Evolutionary conservation across 176 grass and related monocot genomes (phyloP).

Genomic region (Cocos nucifera): DNA sequence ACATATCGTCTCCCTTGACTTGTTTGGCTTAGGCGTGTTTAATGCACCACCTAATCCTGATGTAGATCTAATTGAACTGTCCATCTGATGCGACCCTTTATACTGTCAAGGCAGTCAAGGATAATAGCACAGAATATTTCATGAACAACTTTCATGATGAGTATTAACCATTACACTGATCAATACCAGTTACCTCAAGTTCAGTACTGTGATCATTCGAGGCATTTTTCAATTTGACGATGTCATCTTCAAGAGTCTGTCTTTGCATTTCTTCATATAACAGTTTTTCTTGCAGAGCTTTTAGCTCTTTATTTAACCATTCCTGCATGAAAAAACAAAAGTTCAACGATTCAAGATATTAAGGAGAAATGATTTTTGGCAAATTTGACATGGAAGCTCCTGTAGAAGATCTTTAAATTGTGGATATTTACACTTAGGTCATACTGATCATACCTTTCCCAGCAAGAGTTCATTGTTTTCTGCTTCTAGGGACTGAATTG

Average conservation of each 20-base stretch:
- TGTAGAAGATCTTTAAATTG: not conserved
- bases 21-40: slow-evolving; percentile 42
- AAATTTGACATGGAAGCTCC: too few species aligned
- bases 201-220: slow-evolving; percentile 35
- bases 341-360: too few species aligned
- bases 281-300: slow-evolving; percentile 53
- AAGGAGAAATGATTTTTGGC: too few species aligned
- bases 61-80: slow-evolving; percentile 45
- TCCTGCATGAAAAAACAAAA: slow-evolving; percentile 12
- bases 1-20: slow-evolving; percentile 51
- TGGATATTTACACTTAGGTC: not conserved
- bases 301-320: slow-evolving; percentile 53
- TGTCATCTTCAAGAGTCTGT: slow-evolving; percentile 67
- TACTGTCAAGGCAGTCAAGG: slow-evolving; percentile 32
- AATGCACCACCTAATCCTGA: slow-evolving; percentile 32
- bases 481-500: slow-evolving; percentile 50
- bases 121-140: slow-evolving; percentile 4
- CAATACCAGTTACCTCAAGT: slow-evolving; percentile 34
- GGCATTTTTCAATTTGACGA: slow-evolving; percentile 45
- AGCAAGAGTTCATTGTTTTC: slow-evolving; percentile 38
- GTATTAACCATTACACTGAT: too few species aligned
- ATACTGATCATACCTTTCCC: slow-evolving; percentile 49
- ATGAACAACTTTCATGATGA: too few species aligned
- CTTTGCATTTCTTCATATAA: slow-evolving; percentile 44
- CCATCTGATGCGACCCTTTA: slow-evolving; percentile 20